These are phyloP conservation scores for Metschnikowia lochheadii DNA, from an alignment of 805 yeast species.

Conservation along the genomic window DNA sequence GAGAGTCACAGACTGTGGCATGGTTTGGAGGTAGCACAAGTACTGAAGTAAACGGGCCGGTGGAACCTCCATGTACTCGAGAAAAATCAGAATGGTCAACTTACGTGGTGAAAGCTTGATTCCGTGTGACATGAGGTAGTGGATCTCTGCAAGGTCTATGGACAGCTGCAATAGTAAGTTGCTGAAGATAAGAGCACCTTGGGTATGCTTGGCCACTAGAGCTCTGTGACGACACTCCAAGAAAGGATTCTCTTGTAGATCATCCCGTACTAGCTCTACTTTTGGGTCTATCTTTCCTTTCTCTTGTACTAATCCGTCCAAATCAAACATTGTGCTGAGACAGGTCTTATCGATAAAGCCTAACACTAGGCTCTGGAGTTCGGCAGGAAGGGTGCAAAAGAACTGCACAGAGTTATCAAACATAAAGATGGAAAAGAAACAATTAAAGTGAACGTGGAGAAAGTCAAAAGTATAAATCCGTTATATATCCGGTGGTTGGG, in stretches of 20 bases:
- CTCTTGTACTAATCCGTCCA: slow-evolving; percentile 3
- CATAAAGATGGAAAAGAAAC: neutral
- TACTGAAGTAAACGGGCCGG: slow-evolving; percentile 11
- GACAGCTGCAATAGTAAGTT: slow-evolving; percentile 8
- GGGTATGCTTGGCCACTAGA: slow-evolving; percentile 11
- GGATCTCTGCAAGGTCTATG: slow-evolving; percentile 13
- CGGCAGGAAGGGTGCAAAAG: slow-evolving; percentile 17
- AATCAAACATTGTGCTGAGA: slow-evolving; percentile 15
- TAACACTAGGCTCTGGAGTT: slow-evolving; percentile 15
- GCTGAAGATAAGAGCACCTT: slow-evolving; percentile 11
- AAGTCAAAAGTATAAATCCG: neutral
- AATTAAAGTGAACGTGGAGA: neutral
- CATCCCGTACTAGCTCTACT: neutral
- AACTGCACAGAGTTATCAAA: slow-evolving; percentile 6
- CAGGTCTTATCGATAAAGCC: slow-evolving; percentile 13
- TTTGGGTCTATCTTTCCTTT: too few species aligned
- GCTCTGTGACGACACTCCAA: slow-evolving; percentile 14
- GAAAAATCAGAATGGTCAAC: slow-evolving; percentile 5
- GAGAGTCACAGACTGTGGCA: slow-evolving; percentile 6
- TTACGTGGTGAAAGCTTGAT: slow-evolving; percentile 4
- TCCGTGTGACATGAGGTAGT: slow-evolving; percentile 16
- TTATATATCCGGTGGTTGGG: neutral
- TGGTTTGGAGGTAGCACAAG: slow-evolving; percentile 15
- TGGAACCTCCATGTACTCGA: slow-evolving; percentile 7
- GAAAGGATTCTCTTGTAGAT: neutral